Evolutionary conservation across 495 filamentous ascomycete genomes (phyloP), one percentile per base, ranked within the genome.

Genomic region (Baudoinia panamericana): DNA sequence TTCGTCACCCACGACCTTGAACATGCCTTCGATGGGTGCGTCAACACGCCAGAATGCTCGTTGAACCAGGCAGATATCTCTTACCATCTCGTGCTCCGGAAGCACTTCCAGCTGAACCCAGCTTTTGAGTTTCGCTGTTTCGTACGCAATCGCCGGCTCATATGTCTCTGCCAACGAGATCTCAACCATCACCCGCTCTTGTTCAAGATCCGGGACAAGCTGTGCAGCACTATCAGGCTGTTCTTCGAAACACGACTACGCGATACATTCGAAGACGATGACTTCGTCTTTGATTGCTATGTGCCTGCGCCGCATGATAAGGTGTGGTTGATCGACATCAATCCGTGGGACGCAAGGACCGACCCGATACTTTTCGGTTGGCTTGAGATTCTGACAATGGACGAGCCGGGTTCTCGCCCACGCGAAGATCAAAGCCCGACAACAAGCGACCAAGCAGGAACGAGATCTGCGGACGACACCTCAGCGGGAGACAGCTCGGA

Each of bases 1-100:
- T 99, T 96, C 56, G 71, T 96, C 37, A 93, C 79, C 0, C 87
- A 95, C 53, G 90, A 99, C 54, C 65, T 99, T 3, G 84, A 93
- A 51, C 82, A 93, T 54, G 83, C 85, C 2, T 94, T 94, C 36
- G 82, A 90, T 45, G 85, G 77, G 44, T 87, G 80, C 45, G 69
- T 62, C 1, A 62, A 71, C 27, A 36, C 42, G 2, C 37, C 50
- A 11, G 39, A 42, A 10, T 46, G 41, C 18, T 23, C 46, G 5
- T 39, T 58, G 5, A 58, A 45, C 5, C 5, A 43, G 3, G 28
- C 1, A 19, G 36, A 46, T 9, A 73, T 81, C 12, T 70, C 69
- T 15, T 77, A 81, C 59, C 56, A 71, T 51, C 64, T 99, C 0
- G 75, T 93, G 16, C 75, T 99, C 1, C 76, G 92, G 16, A 79